A percentile compares a stretch with the other conserved stretches of the same genome.
phyloP scores from a whole-genome alignment of 352 stramenopile species.

The Blastocystis sp. region DNA sequence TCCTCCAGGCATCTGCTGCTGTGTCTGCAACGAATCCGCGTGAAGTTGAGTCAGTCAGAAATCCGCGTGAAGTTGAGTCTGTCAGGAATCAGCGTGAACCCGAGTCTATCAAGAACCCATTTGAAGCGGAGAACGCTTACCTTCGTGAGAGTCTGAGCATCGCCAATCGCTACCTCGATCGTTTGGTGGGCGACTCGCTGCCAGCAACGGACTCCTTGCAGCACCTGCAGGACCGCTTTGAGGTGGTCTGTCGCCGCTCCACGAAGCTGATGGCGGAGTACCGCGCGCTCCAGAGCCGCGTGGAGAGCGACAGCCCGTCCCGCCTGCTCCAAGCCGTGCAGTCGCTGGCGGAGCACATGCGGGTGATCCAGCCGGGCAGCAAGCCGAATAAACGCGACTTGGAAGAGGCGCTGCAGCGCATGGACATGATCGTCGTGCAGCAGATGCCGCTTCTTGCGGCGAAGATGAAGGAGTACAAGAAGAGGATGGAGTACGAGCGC shows the following conservation, averaged over 20 bases:
- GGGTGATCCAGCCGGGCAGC: not conserved
- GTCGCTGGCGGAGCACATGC: conserved; percentile 3
- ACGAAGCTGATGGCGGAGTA: conserved; percentile 41
- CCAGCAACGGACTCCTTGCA: not conserved
- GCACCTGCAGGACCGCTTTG: not conserved
- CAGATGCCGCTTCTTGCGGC: conserved; percentile 4
- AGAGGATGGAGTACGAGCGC: not conserved
- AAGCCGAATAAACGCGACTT: not conserved
- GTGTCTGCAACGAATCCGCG: too few relatives aligned
- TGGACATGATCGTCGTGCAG: not conserved
- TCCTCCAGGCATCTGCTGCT: not conserved
- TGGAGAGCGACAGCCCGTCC: not conserved
- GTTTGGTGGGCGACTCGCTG: conserved; percentile 11
- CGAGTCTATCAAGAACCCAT: too few relatives aligned
- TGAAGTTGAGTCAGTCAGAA: too few relatives aligned
- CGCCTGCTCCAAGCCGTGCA: not conserved
- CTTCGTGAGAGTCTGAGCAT: not conserved
- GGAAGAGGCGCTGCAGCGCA: not conserved
- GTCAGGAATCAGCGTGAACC: too few relatives aligned
- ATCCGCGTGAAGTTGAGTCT: too few relatives aligned
- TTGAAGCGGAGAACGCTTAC: not conserved
- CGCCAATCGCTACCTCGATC: conserved; percentile 25
- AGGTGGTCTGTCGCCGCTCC: conserved; percentile 36
- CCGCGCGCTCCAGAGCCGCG: not conserved
- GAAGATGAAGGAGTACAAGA: conserved; percentile 1